These are phyloP conservation scores for Obba rivulosa DNA, from an alignment of 768 basidiomycete species.

Conservation along the genomic window DNA sequence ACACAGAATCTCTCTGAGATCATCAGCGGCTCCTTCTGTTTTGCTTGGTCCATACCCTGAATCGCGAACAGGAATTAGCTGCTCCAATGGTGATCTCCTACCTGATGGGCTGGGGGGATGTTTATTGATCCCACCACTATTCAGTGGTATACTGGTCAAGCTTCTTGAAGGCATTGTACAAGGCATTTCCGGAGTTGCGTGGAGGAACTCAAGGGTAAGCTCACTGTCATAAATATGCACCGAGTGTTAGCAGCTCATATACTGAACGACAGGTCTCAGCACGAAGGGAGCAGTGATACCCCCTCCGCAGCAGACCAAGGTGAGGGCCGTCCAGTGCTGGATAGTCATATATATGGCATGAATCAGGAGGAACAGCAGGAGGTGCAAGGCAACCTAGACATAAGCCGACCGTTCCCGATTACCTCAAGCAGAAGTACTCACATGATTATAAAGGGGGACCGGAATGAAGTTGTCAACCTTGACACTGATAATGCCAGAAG, in stretches of 20 bases:
- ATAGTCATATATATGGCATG: too few species aligned
- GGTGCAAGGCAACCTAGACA: too few species aligned
- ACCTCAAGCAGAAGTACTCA: background rate
- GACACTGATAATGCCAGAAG: background rate
- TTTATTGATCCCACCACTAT: constrained; percentile 32
- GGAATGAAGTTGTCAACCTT: constrained; percentile 6
- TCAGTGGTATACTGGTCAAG: constrained; percentile 29
- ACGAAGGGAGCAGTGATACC: too few species aligned
- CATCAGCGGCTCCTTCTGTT: constrained; percentile 27
- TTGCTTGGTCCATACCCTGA: constrained; percentile 26
- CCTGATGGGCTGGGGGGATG: constrained; percentile 41
- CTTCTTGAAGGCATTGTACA: constrained; percentile 15
- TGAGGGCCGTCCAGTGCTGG: too few species aligned
- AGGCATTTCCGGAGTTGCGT: constrained; percentile 18
- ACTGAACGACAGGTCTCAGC: too few species aligned
- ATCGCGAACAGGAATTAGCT: constrained; percentile 31
- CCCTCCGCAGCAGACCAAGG: too few species aligned
- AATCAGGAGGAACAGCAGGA: too few species aligned
- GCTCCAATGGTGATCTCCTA: constrained; percentile 36
- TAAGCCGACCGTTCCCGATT: background rate
- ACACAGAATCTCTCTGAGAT: constrained; percentile 19
- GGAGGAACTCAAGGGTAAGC: background rate
- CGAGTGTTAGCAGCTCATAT: too few species aligned
- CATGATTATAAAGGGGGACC: constrained; percentile 1
- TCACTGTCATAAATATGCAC: background rate